Base-by-base conservation (phyloP, 116 monocot species). In the Phalaenopsis hybrid region DNA sequence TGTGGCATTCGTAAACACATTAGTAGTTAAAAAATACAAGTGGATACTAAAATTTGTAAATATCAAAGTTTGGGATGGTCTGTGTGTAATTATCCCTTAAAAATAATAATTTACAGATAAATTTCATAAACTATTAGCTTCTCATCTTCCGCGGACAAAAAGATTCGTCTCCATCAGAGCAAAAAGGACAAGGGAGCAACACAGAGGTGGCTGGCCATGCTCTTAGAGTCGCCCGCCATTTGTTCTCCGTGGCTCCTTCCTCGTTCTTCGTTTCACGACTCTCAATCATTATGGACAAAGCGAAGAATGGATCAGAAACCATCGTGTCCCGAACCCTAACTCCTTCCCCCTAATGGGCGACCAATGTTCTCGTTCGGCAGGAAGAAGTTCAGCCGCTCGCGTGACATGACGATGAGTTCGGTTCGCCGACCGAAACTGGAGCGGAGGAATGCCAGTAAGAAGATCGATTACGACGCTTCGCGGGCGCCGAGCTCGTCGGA, bases 361-460 rank as follows among this genome's bases (percentile, higher is more conserved):
- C 33, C 77, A 9, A 82, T 82, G 82, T 82, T 80, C 65, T 81
- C 59, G 44, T 76, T 84, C 49, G 20, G 28, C 48, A 81, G 37
- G 49, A 80, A 76, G 77, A 80, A 75, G 65, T 12, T 44, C 69
- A 2, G 18, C 79, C 25, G 67, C 63, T 23, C 69, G 82, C 76
- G 41, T 28, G 73, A 80, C 1, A 18, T 25, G 55, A 84, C 31
- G 74, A 58, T 55, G 25, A 31, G 28, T 21, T 11, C 50, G 44
- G 65, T 37, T 65, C 44, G 18, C 55, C 44, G 81, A 46, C 88
- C 88, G 72, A 76, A 79, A 84, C 88, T 97, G 59, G 91, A 94
- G 79, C 88, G 94, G 63, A 83, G 91, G 44, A 97, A 97, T 88
- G 96, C 96, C 76, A 58, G 15, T 41, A 94, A 92, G 89, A 87